phyloP scores from a whole-genome alignment of 2,329 filamentous ascomycete species.

The Microthyrium microscopicum region DNA sequence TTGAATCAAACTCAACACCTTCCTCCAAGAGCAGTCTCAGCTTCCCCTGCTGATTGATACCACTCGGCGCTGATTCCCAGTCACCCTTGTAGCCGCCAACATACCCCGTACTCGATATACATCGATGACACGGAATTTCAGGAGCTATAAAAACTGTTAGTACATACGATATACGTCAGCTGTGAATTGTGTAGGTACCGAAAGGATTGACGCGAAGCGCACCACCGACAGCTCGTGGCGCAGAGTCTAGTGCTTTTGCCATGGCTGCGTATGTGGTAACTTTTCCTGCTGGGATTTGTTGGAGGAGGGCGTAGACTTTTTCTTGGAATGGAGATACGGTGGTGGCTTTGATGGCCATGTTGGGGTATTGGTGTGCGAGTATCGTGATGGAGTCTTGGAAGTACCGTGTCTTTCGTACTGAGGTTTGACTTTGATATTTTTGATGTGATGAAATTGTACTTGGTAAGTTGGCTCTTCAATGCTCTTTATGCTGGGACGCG shows the following conservation, averaged over 20 bases:
- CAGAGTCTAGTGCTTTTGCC: conserved; percentile 49
- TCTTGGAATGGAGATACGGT: conserved; percentile 22
- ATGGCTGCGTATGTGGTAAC: conserved; percentile 67
- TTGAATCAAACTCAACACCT: conserved; percentile 46
- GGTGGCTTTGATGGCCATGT: too few species aligned
- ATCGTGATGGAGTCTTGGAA: too few species aligned
- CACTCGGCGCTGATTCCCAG: conserved; percentile 44
- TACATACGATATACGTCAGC: too few species aligned
- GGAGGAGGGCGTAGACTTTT: conserved; percentile 51
- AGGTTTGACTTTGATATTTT: too few species aligned
- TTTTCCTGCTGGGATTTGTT: conserved; percentile 57
- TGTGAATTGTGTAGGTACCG: too few species aligned
- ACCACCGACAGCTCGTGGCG: conserved; percentile 61
- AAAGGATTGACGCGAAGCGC: conserved; percentile 66
- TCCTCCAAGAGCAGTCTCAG: conserved; percentile 42
- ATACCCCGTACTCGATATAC: conserved; percentile 18
- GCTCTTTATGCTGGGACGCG: too few species aligned
- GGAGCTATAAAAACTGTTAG: too few species aligned
- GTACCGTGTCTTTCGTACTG: too few species aligned
- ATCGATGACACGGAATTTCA: conserved; percentile 25
- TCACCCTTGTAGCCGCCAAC: conserved; percentile 56
- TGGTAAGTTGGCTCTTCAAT: too few species aligned
- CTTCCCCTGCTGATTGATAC: conserved; percentile 49
- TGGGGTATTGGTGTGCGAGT: too few species aligned
- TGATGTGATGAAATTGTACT: too few species aligned